phyloP scores from a whole-genome alignment of 345 rosid species.

The Litchi chinensis region DNA sequence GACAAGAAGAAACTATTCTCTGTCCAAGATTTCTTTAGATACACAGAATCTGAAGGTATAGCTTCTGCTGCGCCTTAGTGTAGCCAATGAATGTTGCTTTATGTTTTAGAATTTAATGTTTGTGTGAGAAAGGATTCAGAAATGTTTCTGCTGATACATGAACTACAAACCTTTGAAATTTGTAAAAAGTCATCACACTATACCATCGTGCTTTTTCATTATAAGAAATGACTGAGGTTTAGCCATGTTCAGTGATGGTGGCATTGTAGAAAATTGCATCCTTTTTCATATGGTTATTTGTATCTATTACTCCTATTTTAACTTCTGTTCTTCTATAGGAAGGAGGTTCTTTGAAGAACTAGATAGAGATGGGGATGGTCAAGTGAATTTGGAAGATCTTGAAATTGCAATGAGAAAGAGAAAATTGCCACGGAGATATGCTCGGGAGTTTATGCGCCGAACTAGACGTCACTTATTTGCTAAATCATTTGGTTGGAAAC shows the following conservation, averaged over 20 bases:
- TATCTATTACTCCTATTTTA: conserved; percentile 6
- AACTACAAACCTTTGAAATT: not conserved
- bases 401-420: conserved; percentile 93
- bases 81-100: conserved; percentile 10
- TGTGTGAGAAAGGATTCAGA: not conserved
- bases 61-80: conserved; percentile 17
- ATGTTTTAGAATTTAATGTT: not conserved
- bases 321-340: conserved; percentile 48
- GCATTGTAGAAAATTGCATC: not conserved
- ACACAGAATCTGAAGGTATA: conserved; percentile 96
- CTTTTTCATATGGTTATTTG: conserved; percentile 5
- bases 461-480: conserved; percentile 88
- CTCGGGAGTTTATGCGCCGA: conserved; percentile 85
- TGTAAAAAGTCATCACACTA: not conserved
- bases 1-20: conserved; percentile 94
- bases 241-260: not conserved
- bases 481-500: conserved; percentile 97
- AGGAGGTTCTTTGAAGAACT: conserved; percentile 96
- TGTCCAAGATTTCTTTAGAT: conserved; percentile 98
- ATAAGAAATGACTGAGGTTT: not conserved
- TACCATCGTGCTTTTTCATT: not conserved
- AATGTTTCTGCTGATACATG: conserved; percentile 6
- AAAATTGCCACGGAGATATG: conserved; percentile 81
- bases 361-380: conserved; percentile 97
- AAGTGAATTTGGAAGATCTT: conserved; percentile 91